Base-by-base conservation (phyloP, 495 filamentous ascomycete genomes). In the Tuber calosporum region DNA sequence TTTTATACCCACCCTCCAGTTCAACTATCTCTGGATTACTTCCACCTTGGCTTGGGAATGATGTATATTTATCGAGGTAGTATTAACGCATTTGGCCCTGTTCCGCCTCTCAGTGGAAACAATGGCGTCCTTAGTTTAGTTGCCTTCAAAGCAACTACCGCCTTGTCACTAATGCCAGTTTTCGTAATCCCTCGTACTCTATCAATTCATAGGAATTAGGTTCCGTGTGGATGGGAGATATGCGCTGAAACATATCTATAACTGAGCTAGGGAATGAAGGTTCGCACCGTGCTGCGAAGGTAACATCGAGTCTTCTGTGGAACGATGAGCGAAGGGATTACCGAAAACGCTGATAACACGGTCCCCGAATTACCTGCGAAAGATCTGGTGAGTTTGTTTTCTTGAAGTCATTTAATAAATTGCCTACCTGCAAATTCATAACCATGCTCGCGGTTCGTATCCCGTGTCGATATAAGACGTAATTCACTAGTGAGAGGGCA, bases 261-360 rank as follows among this genome's bases (percentile, higher is more conserved):
- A 34, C 45, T 17, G 26, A 22, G 68, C 69, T 62, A 79, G 79
- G 79, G 71, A 67, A 79, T 45, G 69, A 72, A 30, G 69, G 72
- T 30, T 67, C 79, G 38, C 81, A 81, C 48, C 75, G 75, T 41
- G 66, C 62, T 53, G 79, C 76, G 67, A 79, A 74, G 69, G 74
- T 73, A 41, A 81, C 71, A 81, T 81, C 67, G 79, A 81, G 40
- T 76, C 71, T 26, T 81, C 79, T 26, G 73, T 79, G 39, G 75
- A 74, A 72, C 20, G 62, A 70, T 68, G 66, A 81, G 69, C 67
- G 72, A 76, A 45, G 45, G 42, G 66, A 76, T 81, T 66, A 66
- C 73, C 43, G 53, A 70, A 69, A 66, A 38, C 13, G 73, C 81
- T 66, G 76, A 81, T 43, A 75, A 75, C 42, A 81, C 79, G 22